Percentiles rank a stretch among this genome's conserved stretches.
phyloP scores from a whole-genome alignment of 352 stramenopile genomes.

The Lagenidium sp. region DNA sequence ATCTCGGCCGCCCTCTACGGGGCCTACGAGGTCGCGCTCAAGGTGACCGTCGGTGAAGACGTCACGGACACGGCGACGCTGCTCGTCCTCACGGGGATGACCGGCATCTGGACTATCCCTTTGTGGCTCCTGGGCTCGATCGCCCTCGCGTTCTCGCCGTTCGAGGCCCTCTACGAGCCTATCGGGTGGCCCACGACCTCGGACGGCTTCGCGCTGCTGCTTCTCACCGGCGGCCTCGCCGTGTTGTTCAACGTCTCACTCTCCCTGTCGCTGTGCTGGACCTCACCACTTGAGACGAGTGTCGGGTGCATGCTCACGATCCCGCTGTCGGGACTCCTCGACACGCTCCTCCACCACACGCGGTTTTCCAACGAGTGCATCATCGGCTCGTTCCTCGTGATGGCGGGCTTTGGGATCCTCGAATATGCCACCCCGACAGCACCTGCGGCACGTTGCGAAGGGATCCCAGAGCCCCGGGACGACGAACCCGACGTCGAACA shows the following conservation, averaged over 20 bases:
- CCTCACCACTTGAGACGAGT: constrained; percentile 41
- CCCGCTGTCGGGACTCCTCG: constrained; percentile 32
- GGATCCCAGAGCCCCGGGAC: too few relatives aligned
- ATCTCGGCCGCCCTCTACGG: constrained; percentile 33
- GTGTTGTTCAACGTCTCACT: constrained; percentile 32
- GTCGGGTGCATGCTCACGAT: constrained; percentile 54
- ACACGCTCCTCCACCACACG: constrained; percentile 33
- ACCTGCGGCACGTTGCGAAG: not conserved
- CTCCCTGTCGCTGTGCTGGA: constrained; percentile 38
- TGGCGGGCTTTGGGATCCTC: constrained; percentile 36
- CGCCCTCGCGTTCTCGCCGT: constrained; percentile 23
- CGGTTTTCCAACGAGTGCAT: constrained; percentile 39
- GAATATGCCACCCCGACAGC: constrained; percentile 10
- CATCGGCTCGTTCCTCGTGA: constrained; percentile 31
- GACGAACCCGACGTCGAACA: too few relatives aligned
- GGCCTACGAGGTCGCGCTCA: constrained; percentile 37
- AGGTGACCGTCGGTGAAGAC: constrained; percentile 22
- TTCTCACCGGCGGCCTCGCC: constrained; percentile 22
- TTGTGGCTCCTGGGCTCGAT: constrained; percentile 35
- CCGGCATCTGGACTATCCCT: constrained; percentile 33
- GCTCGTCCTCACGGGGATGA: constrained; percentile 32
- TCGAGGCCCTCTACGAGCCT: constrained; percentile 32
- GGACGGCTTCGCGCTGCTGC: constrained; percentile 25
- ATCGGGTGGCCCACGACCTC: constrained; percentile 27
- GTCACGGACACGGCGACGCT: constrained; percentile 44